phyloP scores from a whole-genome alignment of 768 basidiomycete genomes.

The Coprinellus aureogranulatus region DNA sequence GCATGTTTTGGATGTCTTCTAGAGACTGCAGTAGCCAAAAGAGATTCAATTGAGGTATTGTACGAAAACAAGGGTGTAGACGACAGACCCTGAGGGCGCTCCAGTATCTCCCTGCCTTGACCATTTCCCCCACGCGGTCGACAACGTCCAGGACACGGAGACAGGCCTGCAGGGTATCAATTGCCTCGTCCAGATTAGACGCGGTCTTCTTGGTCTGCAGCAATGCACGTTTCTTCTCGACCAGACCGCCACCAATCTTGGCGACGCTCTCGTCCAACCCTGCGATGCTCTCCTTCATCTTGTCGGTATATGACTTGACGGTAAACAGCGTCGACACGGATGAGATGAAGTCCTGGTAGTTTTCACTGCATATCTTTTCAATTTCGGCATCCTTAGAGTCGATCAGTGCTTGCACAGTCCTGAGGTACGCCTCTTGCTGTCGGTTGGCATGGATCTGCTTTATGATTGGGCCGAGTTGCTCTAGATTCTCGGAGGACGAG shows the following conservation, averaged over 20 bases:
- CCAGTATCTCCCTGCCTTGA: slow-evolving; percentile 92
- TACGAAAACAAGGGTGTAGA: slow-evolving; percentile 29
- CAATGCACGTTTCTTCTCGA: slow-evolving; percentile 90
- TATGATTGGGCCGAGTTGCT: slow-evolving; percentile 92
- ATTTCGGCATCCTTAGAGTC: slow-evolving; percentile 95
- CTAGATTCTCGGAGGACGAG: slow-evolving; percentile 89
- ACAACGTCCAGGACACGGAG: slow-evolving; percentile 90
- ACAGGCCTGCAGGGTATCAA: slow-evolving; percentile 92
- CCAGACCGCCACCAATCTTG: slow-evolving; percentile 81
- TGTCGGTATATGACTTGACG: slow-evolving; percentile 94
- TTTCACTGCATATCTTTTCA: slow-evolving; percentile 91
- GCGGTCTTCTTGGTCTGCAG: slow-evolving; percentile 91
- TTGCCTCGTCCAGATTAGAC: slow-evolving; percentile 91
- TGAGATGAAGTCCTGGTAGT: slow-evolving; percentile 97
- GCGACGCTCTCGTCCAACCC: slow-evolving; percentile 85
- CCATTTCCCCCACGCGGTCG: slow-evolving; percentile 89
- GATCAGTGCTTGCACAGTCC: slow-evolving; percentile 82
- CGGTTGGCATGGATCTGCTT: slow-evolving; percentile 87
- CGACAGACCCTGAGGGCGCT: slow-evolving; percentile 86
- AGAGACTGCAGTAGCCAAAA: slow-evolving; percentile 62
- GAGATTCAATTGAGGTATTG: slow-evolving; percentile 28
- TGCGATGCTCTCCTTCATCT: slow-evolving; percentile 88
- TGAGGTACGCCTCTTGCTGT: slow-evolving; percentile 86
- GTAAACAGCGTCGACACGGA: slow-evolving; percentile 96
- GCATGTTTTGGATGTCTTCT: slow-evolving; percentile 91